Evolutionary conservation across 176 grass and related monocot genomes (phyloP).

Genomic region (Phragmites australis): DNA sequence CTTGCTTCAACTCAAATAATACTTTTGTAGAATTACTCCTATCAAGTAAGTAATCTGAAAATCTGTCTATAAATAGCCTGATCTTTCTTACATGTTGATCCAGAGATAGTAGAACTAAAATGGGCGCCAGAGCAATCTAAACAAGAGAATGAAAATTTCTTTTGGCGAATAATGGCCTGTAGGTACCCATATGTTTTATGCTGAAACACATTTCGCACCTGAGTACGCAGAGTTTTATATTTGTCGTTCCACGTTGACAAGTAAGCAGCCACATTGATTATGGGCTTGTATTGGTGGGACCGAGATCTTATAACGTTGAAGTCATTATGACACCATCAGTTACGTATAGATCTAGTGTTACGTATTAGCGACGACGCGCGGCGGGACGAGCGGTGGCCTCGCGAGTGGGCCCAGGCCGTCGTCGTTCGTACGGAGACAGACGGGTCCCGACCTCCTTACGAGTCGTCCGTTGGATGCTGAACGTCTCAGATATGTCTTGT

Average conservation of each 20-base stretch:
- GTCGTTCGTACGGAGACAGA: conserved; percentile 40
- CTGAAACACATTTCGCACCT: conserved; percentile 2
- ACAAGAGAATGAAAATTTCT: background rate
- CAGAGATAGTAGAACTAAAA: background rate
- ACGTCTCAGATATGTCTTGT: conserved; percentile 37
- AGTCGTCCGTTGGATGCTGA: conserved; percentile 41
- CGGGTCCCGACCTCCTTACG: conserved; percentile 1
- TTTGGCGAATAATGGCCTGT: background rate
- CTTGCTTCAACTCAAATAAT: background rate
- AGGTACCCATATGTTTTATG: background rate
- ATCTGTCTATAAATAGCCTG: background rate
- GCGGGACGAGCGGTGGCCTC: background rate
- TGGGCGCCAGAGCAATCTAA: background rate
- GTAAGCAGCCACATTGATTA: conserved; percentile 14
- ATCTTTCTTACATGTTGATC: background rate
- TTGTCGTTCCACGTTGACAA: conserved; percentile 44
- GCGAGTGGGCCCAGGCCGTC: conserved; percentile 32
- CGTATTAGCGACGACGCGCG: no score
- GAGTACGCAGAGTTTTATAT: conserved; percentile 26
- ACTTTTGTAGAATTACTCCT: background rate
- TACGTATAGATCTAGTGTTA: no score
- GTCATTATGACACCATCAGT: no score
- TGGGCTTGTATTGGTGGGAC: no score
- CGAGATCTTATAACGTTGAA: no score
- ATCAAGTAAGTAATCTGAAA: background rate